Conservation (phyloP, 2,329 filamentous ascomycete genomes). For the Alternaria ethzedia region DNA sequence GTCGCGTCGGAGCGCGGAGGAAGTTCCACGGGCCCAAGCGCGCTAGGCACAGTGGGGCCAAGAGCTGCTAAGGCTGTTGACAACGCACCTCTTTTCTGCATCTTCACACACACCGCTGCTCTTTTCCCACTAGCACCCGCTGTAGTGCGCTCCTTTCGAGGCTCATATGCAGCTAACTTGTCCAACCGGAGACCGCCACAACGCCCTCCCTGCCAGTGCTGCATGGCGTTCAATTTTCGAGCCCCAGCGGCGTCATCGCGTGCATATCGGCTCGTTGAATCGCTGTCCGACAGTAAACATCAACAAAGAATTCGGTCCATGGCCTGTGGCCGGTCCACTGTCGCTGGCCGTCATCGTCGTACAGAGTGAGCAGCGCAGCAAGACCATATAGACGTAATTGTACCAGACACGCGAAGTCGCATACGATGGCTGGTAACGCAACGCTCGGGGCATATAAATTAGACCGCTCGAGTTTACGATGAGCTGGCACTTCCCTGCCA, state of each 20-base stretch:
- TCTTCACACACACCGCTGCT: slow-evolving; percentile 19
- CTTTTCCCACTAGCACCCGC: slow-evolving; percentile 12
- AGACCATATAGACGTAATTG: slow-evolving; percentile 17
- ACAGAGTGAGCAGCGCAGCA: slow-evolving; percentile 21
- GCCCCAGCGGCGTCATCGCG: slow-evolving; percentile 25
- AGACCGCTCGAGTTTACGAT: slow-evolving; percentile 38
- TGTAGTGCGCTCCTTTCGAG: slow-evolving; percentile 23
- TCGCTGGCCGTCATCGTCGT: slow-evolving; percentile 21
- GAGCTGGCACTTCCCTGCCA: slow-evolving; percentile 41
- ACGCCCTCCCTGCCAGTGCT: slow-evolving; percentile 31
- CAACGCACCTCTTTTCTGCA: slow-evolving; percentile 15
- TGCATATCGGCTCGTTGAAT: slow-evolving; percentile 27
- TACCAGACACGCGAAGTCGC: slow-evolving; percentile 34
- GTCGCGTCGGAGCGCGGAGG: slow-evolving; percentile 4
- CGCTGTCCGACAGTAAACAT: slow-evolving; percentile 18
- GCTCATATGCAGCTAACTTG: slow-evolving; percentile 30
- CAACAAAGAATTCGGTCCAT: slow-evolving; percentile 13
- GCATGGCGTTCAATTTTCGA: slow-evolving; percentile 36
- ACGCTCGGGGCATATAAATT: slow-evolving; percentile 42
- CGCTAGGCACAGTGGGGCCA: slow-evolving; percentile 4
- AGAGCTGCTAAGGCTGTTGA: slow-evolving; percentile 1
- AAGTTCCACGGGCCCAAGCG: slow-evolving; percentile 1
- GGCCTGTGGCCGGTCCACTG: slow-evolving; percentile 21
- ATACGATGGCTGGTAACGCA: slow-evolving; percentile 31
- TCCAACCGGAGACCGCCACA: slow-evolving; percentile 45